phyloP scores from a whole-genome alignment of 2,329 filamentous ascomycete species.

The Akanthomyces uredinophilus region DNA sequence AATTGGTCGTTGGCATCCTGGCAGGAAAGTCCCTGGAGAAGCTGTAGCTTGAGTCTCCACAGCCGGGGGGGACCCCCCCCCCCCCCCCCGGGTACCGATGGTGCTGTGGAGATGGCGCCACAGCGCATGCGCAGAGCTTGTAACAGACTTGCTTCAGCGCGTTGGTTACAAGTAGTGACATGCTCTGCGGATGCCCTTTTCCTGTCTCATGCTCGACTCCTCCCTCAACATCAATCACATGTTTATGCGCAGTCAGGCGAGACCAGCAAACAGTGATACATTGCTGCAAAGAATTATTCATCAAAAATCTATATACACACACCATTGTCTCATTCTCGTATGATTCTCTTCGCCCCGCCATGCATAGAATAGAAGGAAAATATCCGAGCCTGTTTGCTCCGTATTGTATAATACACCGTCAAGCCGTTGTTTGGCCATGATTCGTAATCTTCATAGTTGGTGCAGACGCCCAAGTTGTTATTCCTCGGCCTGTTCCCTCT shows the following conservation, averaged over 20 bases:
- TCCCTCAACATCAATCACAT: neutral
- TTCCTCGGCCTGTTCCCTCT: neutral
- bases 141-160: neutral
- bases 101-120: conserved; percentile 15
- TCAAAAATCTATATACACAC: neutral
- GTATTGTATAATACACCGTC: conserved; percentile 1
- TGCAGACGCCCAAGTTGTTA: neutral
- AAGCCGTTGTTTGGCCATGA: neutral
- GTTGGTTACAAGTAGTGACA: no score
- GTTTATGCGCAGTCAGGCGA: neutral
- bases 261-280: neutral
- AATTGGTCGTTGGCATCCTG: conserved; percentile 1
- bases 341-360: conserved; percentile 8
- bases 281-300: neutral
- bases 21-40: neutral
- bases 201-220: neutral
- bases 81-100: neutral
- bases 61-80: no score
- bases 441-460: neutral
- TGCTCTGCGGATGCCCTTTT: neutral
- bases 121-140: neutral
- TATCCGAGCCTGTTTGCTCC: neutral
- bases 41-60: neutral
- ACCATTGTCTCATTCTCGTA: neutral
- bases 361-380: conserved; percentile 2